Base-by-base conservation (phyloP, 1,284 basidiomycete genomes). In the Tetrapyrgos nigripes region DNA sequence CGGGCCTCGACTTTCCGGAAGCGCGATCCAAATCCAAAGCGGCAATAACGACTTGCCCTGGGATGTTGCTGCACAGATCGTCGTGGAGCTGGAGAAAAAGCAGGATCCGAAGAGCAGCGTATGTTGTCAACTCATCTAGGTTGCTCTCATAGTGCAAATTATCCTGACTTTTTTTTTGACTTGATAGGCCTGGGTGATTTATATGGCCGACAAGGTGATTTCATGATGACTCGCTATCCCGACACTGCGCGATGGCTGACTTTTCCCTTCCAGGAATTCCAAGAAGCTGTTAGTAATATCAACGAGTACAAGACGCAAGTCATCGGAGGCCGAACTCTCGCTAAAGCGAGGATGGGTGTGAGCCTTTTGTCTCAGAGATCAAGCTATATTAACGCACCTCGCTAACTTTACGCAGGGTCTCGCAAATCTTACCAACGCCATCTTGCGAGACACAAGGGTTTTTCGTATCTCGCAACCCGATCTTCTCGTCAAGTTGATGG, bases 141-240 rank as follows among this genome's bases (percentile, higher is more conserved):
- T n/a, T n/a, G n/a, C n/a, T n/a, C n/a, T n/a, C n/a, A n/a, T n/a
- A n/a, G n/a, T 40, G 13, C 17, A 6, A 53, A 21, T 54, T 17
- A 27, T 37, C 31, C 10, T 53, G 43, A 11, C n/a, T 54, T 11
- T 13, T 52, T 40, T n/a, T n/a, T 46, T 54, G 6, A 28, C 40
- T 11, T n/a, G 24, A 27, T 53, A 76, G 73, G 74, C 73, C 23
- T 77, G 74, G 74, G 67, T 72, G 14, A 72, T 79, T 27, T 60
- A 67, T 53, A 53, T 54, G 45, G 75, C 75, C 0, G 67, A 73
- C 57, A 64, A 69, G 59, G 74, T 75, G 10, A 70, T 68, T 57
- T 60, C 63, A 35, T 31, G 11, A 56, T 46, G 31, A 35, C 43
- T 27, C 23, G 31, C 31, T 40, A n/a, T 27, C 33, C 24, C 33